Evolutionary conservation across 768 basidiomycete species (phyloP).

Genomic region (Lactarius pseudohatsudake): DNA sequence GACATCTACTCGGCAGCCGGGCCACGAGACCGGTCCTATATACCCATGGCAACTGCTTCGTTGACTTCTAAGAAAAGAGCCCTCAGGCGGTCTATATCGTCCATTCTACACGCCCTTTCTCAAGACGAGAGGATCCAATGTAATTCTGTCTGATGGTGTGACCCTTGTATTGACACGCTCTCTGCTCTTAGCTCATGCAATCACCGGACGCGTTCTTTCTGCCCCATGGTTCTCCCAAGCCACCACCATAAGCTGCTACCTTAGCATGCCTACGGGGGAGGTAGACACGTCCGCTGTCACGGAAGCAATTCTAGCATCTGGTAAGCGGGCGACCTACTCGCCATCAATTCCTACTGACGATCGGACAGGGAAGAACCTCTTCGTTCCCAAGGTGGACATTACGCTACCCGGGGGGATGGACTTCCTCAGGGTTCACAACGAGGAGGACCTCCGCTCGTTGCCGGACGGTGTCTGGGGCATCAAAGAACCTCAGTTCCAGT

Average conservation of each 20-base stretch:
- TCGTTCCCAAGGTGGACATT: conserved; percentile 63
- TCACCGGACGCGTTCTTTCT: conserved; percentile 49
- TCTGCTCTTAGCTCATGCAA: conserved; percentile 42
- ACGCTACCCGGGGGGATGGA: conserved; percentile 53
- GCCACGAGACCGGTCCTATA: neutral
- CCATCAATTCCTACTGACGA: neutral
- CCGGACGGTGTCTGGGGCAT: conserved; percentile 74
- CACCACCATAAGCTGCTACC: conserved; percentile 65
- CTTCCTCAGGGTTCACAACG: conserved; percentile 58
- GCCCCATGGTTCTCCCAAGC: conserved; percentile 52
- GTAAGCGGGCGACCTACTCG: conserved; percentile 39
- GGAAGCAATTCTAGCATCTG: conserved; percentile 50
- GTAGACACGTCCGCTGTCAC: conserved; percentile 57
- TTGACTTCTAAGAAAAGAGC: conserved; percentile 48
- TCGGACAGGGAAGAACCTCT: conserved; percentile 58
- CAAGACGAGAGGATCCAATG: conserved; percentile 56
- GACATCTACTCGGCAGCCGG: neutral
- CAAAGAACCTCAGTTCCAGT: conserved; percentile 55
- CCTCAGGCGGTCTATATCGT: conserved; percentile 51
- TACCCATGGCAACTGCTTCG: neutral
- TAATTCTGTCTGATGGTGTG: conserved; percentile 34
- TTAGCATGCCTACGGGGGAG: conserved; percentile 78
- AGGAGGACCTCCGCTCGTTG: conserved; percentile 56
- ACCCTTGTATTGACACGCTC: neutral
- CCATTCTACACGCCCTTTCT: conserved; percentile 47